These are phyloP conservation scores for Aspergillus incahuasiensis DNA, from an alignment of 495 filamentous ascomycete genomes.

Conservation along the genomic window DNA sequence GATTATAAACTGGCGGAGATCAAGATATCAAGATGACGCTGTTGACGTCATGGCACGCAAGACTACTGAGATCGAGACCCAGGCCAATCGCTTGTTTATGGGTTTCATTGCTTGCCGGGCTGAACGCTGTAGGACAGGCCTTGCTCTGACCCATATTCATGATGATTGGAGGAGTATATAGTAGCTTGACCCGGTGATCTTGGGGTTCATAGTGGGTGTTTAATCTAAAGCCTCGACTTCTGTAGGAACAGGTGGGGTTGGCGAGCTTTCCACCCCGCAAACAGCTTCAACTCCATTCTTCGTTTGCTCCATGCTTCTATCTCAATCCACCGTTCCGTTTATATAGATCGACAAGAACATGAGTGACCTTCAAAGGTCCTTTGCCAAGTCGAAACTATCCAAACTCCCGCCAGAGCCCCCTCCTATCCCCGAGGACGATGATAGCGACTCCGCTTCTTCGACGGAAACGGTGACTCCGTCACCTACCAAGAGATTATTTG, in stretches of 20 bases:
- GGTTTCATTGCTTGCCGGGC: neutral
- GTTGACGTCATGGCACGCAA: constrained; percentile 10
- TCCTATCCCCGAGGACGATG: constrained; percentile 25
- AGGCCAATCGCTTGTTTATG: neutral
- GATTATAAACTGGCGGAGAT: neutral
- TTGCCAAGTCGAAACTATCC: constrained; percentile 73
- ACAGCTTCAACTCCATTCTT: neutral
- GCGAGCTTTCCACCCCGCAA: neutral
- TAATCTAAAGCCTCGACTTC: neutral
- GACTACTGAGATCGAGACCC: neutral
- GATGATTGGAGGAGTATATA: neutral
- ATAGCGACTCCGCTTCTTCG: constrained; percentile 75
- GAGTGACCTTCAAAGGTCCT: constrained; percentile 83
- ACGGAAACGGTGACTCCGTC: constrained; percentile 85
- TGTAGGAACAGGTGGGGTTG: neutral
- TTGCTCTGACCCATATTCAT: neutral
- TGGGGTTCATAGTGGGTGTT: neutral
- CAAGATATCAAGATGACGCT: neutral
- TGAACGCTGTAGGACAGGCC: neutral
- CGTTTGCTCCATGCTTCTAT: neutral
- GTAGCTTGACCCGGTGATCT: neutral
- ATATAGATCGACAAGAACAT: constrained; percentile 39
- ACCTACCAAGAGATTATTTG: constrained; percentile 67
- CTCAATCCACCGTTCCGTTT: neutral
- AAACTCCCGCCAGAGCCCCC: constrained; percentile 55